Percentiles rank a stretch among this genome's conserved stretches.
Evolutionary conservation across 345 rosid genomes (phyloP).

Genomic region (Aegle marmelos): DNA sequence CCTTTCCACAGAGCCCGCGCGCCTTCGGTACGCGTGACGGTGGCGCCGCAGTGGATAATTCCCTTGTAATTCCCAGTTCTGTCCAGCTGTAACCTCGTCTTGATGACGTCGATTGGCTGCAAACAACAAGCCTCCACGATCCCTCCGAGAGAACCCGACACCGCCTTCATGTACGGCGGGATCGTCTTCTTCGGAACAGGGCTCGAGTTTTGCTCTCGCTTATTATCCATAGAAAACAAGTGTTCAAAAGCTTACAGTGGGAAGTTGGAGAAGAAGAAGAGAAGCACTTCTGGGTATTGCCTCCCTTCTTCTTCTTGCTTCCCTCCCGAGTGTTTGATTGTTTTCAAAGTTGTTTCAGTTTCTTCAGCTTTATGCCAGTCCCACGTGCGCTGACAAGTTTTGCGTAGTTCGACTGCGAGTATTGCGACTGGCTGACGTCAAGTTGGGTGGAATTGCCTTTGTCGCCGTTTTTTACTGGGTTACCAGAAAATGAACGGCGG

Average conservation of each 20-base stretch:
- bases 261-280: background rate
- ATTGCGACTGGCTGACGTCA: too few relatives aligned
- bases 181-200: conserved; percentile 28
- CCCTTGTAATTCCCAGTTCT: conserved; percentile 64
- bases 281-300: background rate
- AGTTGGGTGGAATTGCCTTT: too few relatives aligned
- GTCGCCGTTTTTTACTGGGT: too few relatives aligned
- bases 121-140: conserved; percentile 84
- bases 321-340: background rate
- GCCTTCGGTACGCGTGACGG: conserved; percentile 67
- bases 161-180: conserved; percentile 89
- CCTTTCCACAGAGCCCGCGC: conserved; percentile 93
- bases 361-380: background rate
- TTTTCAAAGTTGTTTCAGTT: background rate
- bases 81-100: conserved; percentile 91
- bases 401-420: too few relatives aligned
- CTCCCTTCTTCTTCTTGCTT: conserved; percentile 8
- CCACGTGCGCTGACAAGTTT: background rate
- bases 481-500: too few relatives aligned
- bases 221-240: background rate
- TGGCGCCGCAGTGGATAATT: conserved; percentile 74
- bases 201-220: background rate
- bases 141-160: conserved; percentile 89
- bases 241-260: background rate
- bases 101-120: conserved; percentile 94